phyloP scores from a whole-genome alignment of 2,329 filamentous ascomycete genomes.

The Aspergillus quadrilineatus region DNA sequence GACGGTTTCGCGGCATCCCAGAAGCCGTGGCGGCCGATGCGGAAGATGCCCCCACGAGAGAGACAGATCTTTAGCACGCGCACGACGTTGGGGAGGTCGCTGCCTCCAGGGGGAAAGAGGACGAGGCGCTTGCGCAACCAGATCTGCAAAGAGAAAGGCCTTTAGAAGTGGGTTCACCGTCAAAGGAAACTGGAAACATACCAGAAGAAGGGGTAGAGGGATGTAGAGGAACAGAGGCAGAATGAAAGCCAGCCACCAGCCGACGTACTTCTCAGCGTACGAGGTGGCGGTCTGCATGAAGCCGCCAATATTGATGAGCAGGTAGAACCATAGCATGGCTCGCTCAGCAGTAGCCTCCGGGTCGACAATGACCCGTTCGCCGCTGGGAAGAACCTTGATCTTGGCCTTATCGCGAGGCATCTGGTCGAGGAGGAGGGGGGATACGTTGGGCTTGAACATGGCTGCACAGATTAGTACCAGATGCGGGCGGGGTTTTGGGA shows the following conservation, averaged over 20 bases:
- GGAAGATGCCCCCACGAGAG: constrained; percentile 27
- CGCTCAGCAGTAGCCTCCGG: constrained; percentile 46
- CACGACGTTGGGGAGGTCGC: constrained; percentile 7
- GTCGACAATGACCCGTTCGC: constrained; percentile 50
- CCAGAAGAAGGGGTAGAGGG: constrained; percentile 28
- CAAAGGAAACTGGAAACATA: not conserved
- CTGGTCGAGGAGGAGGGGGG: constrained; percentile 48
- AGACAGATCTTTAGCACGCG: constrained; percentile 7
- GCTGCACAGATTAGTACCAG: not conserved
- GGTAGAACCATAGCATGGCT: constrained; percentile 39
- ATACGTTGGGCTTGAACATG: constrained; percentile 42
- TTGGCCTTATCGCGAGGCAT: constrained; percentile 39
- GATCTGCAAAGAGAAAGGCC: not conserved
- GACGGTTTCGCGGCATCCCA: constrained; percentile 38
- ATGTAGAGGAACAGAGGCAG: constrained; percentile 35
- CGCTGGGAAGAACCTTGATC: constrained; percentile 44
- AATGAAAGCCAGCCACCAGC: constrained; percentile 40
- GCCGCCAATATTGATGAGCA: constrained; percentile 33
- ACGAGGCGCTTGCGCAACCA: constrained; percentile 6
- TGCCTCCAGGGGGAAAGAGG: constrained; percentile 1
- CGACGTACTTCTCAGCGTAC: constrained; percentile 45
- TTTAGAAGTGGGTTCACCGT: not conserved
- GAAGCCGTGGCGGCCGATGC: constrained; percentile 34
- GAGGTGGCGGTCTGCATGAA: constrained; percentile 39
- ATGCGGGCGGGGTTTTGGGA: not conserved